Conservation (phyloP, 257 asterid genomes). For the Ligustrum vulgare region DNA sequence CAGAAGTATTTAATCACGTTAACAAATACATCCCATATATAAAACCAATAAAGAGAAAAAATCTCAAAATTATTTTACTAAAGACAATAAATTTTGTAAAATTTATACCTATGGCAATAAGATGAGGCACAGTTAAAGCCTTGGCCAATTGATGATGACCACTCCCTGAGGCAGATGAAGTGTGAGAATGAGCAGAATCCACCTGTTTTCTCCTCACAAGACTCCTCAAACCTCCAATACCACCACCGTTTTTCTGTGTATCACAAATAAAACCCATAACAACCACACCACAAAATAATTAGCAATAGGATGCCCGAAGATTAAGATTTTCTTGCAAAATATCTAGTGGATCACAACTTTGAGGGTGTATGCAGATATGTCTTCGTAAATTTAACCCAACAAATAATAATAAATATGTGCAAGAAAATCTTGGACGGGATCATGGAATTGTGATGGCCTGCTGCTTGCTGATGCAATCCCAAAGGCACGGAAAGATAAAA, state of each 20-base stretch:
- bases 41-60: constrained; percentile 5
- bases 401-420: constrained; percentile 23
- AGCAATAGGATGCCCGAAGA: constrained; percentile 23
- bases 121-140: constrained; percentile 76
- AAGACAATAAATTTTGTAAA: constrained; percentile 5
- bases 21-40: neutral
- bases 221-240: constrained; percentile 52
- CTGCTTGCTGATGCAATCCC: neutral
- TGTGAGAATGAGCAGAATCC: constrained; percentile 54
- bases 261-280: constrained; percentile 47
- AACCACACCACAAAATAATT: constrained; percentile 20
- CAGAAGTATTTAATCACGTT: neutral
- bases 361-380: neutral
- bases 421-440: constrained; percentile 27
- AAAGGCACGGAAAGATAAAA: neutral
- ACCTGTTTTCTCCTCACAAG: constrained; percentile 90
- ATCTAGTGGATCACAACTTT: neutral
- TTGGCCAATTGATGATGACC: constrained; percentile 64
- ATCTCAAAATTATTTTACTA: neutral
- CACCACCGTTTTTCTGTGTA: constrained; percentile 36
- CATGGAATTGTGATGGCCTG: constrained; percentile 11
- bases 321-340: constrained; percentile 19
- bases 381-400: neutral
- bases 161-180: constrained; percentile 42
- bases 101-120: constrained; percentile 65